Evolutionary conservation across 2,329 filamentous ascomycete species (phyloP).

Genomic region (Ophiocordyceps camponoti-leonardi): DNA sequence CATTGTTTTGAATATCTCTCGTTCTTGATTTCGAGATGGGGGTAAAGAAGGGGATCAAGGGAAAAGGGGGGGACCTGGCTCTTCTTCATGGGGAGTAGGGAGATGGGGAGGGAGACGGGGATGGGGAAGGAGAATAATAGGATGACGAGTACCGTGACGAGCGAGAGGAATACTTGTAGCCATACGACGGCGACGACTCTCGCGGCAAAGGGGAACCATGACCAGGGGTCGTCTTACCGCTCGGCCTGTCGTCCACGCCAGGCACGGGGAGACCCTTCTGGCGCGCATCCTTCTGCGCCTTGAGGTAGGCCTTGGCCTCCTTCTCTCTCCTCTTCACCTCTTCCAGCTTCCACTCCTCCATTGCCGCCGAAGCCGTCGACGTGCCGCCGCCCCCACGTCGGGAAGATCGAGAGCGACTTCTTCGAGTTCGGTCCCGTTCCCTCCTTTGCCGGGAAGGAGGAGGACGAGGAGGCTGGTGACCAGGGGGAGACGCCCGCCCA

Average conservation of each 20-base stretch:
- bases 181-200: neutral
- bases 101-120: no score
- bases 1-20: no score
- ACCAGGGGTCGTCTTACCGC: neutral
- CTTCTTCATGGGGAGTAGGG: no score
- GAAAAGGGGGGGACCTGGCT: no score
- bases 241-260: constrained; percentile 32
- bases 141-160: no score
- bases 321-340: constrained; percentile 45
- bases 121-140: no score
- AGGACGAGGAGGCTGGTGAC: constrained; percentile 3
- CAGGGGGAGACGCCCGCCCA: constrained; percentile 3
- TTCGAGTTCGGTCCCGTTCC: constrained; percentile 16
- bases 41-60: neutral
- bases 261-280: constrained; percentile 40
- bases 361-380: constrained; percentile 15
- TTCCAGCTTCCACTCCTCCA: constrained; percentile 41
- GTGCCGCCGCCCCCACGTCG: constrained; percentile 16
- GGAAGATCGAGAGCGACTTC: constrained; percentile 27
- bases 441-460: constrained; percentile 7
- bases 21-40: neutral
- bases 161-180: no score
- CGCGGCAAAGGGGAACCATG: no score
- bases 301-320: constrained; percentile 47
- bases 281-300: constrained; percentile 41